A percentile compares a stretch with the other conserved stretches of the same genome.
Evolutionary conservation across 306 rosid genomes (phyloP).

Genomic region (Vachellia collinsii): DNA sequence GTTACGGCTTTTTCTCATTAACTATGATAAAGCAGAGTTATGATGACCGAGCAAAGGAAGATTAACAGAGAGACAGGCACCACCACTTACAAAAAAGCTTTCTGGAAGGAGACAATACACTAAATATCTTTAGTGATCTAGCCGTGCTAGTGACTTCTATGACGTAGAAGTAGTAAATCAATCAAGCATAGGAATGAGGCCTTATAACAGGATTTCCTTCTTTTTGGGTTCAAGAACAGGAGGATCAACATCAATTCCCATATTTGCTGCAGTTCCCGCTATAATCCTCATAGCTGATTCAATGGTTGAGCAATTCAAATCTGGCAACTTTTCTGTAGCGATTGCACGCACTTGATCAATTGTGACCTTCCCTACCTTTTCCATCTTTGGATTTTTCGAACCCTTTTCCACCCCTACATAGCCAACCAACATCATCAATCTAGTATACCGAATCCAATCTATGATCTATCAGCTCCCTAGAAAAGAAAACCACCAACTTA

Average conservation of each 20-base stretch:
- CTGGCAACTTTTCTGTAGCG: slow-evolving; percentile 93
- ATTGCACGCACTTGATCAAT: slow-evolving; percentile 82
- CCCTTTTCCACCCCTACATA: slow-evolving; percentile 90
- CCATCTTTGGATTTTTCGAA: slow-evolving; percentile 76
- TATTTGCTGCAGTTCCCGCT: slow-evolving; percentile 98
- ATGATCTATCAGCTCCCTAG: not conserved
- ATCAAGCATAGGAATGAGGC: not conserved
- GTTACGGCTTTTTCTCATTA: not conserved
- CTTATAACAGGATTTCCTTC: slow-evolving; percentile 54
- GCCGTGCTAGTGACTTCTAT: not conserved
- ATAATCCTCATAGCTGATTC: slow-evolving; percentile 98
- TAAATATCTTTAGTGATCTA: not conserved
- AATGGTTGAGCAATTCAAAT: slow-evolving; percentile 78
- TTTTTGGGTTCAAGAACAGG: slow-evolving; percentile 79
- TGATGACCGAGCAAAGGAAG: not conserved
- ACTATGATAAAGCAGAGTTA: not conserved
- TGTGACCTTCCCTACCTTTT: slow-evolving; percentile 86
- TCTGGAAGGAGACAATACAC: not conserved
- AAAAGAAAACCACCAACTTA: not conserved
- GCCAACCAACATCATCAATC: slow-evolving; percentile 24
- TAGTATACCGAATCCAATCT: not conserved
- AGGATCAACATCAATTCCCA: slow-evolving; percentile 98
- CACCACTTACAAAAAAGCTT: not conserved
- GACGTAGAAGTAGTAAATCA: not conserved
- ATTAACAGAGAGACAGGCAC: not conserved